Conservation (phyloP, 345 rosid genomes). For the Eucalyptus erythrocorys region DNA sequence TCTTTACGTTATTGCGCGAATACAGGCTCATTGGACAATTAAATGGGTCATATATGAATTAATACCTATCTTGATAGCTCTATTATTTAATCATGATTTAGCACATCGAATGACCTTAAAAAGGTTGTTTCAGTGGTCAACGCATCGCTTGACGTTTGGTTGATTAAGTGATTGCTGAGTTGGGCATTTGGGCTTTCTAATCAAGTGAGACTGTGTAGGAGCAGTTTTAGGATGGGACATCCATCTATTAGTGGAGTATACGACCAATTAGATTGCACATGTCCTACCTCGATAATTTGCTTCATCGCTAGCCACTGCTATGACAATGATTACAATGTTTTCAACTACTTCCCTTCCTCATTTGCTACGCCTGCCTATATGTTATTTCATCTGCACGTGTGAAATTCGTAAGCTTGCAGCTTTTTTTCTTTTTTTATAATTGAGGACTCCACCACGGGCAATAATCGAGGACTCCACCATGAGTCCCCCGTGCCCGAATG, state of each 20-base stretch:
- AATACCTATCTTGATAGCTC: too few species aligned
- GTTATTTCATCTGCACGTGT: neutral
- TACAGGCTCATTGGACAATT: accelerated
- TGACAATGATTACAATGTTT: neutral
- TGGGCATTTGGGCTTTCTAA: neutral
- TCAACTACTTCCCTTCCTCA: neutral
- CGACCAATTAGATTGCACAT: neutral
- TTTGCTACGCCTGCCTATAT: neutral
- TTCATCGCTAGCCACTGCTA: neutral
- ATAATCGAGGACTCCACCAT: too few species aligned
- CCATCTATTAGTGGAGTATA: neutral
- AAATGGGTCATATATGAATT: too few species aligned
- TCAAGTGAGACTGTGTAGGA: neutral
- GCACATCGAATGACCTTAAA: neutral
- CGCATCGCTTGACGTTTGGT: neutral
- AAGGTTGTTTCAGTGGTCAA: neutral
- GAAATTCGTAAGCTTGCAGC: neutral
- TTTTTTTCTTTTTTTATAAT: too few species aligned
- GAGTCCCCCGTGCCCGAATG: too few species aligned
- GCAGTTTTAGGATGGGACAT: neutral
- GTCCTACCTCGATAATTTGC: neutral
- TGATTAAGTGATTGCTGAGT: neutral
- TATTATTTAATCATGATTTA: too few species aligned
- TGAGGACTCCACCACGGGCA: too few species aligned
- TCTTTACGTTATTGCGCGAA: too few species aligned